Evolutionary conservation across 208 protist species (phyloP), one percentile per base, ranked within the genome.

Genomic region (Jaenimonas drosophilae): DNA sequence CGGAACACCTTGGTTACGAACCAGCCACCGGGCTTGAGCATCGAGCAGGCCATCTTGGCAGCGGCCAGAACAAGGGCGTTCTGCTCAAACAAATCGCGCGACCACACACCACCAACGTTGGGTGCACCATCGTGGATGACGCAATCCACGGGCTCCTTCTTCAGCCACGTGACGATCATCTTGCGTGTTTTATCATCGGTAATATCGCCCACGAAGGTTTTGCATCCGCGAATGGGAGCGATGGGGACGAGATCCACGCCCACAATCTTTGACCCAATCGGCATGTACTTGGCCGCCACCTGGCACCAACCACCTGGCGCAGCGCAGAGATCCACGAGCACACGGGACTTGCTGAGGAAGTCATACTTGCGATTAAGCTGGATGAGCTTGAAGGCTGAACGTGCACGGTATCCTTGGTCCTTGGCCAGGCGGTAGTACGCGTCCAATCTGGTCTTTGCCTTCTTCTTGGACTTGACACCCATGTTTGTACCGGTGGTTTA

Each of bases 1-100:
- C 98, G 82, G 81, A 99, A 99, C 6, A 99, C 96, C 80, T 99
- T 99, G n/a, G 97, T 99, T 0, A 99, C 88, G 65, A 99, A 99
- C 72, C 72, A 93, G 31, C 95, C 95, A 24, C 74, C 77, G 12
- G 72, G 53, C 21, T 64, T 64, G 34, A 99, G 70, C 61, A 99
- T 95, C 46, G 97, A 70, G 32, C 82, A 91, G 9, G 97, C 96
- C 64, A 99, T 93, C 69, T 97, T 97, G 2, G 96, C 66, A 17
- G 97, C 81, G 23, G 88, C 57, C 9, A 99, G 76, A 32, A 94
- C 88, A 3, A 99, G 82, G 9, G 98, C 88, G 47, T 84, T 88
- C 69, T 99, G 97, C 42, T 82, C 81, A 73, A 95, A 99, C n/a
- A 98, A 85, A 84, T 99, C 98, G 44, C 97, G 83, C 12, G 86